A percentile compares a stretch with the other conserved stretches of the same genome.
Evolutionary conservation across 2,329 filamentous ascomycete species (phyloP).

Genomic region (Apiospora hydei): DNA sequence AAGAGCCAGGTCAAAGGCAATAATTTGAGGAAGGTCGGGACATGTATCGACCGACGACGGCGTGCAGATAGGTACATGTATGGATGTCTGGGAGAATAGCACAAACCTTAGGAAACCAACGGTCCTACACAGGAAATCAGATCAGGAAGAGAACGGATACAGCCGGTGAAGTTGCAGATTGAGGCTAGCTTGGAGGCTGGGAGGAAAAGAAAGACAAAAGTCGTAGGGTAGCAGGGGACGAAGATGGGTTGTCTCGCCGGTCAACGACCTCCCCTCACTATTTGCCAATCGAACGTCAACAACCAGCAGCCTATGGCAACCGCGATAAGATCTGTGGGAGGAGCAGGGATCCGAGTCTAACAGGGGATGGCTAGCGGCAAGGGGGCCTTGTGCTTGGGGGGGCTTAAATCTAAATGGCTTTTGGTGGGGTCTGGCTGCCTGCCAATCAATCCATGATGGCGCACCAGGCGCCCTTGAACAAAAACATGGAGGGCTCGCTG

Average conservation of each 20-base stretch:
- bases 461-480: slow-evolving; percentile 15
- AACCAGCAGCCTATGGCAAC: slow-evolving; percentile 23
- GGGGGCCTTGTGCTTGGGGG: neutral
- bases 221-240: neutral
- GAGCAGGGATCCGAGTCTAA: neutral
- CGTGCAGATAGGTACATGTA: slow-evolving; percentile 4
- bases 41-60: slow-evolving; percentile 1
- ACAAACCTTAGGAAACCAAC: slow-evolving; percentile 17
- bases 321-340: slow-evolving; percentile 21
- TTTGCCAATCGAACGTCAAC: slow-evolving; percentile 9
- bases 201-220: slow-evolving; percentile 1
- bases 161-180: neutral
- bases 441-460: slow-evolving; percentile 17
- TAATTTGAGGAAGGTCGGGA: neutral
- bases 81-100: neutral
- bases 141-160: neutral
- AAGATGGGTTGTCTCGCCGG: neutral
- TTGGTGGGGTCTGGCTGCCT: slow-evolving; percentile 20
- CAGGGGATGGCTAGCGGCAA: neutral
- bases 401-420: neutral
- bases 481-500: slow-evolving; percentile 15
- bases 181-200: slow-evolving; percentile 15
- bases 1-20: neutral
- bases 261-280: neutral
- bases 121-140: neutral